Conservation (phyloP, 192 early-diverging fungal species). For the Lobosporangium transversale region DNA sequence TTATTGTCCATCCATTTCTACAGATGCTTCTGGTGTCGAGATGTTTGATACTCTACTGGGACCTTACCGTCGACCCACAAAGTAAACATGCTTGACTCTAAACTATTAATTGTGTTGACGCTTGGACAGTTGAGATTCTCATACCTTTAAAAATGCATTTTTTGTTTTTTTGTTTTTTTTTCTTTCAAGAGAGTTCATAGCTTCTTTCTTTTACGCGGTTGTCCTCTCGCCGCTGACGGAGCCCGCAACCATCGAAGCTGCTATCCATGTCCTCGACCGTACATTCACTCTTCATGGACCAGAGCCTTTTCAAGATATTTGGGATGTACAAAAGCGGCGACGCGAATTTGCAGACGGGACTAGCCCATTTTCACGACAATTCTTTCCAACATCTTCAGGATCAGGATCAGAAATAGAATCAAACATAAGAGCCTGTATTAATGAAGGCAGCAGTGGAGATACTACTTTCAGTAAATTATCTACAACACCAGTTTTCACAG, state of each 20-base stretch:
- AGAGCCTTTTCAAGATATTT: slow-evolving; percentile 26
- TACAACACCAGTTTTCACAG: not conserved
- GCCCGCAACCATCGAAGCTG: slow-evolving; percentile 35
- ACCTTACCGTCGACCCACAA: slow-evolving; percentile 36
- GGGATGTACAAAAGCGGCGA: slow-evolving; percentile 40
- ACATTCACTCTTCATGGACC: slow-evolving; percentile 41
- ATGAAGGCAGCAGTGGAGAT: not conserved
- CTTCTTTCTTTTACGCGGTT: slow-evolving; percentile 38
- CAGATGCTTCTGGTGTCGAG: slow-evolving; percentile 44
- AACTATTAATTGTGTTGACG: not conserved
- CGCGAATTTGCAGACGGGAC: slow-evolving; percentile 39
- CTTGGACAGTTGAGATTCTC: not conserved
- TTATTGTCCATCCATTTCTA: not conserved
- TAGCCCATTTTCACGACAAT: slow-evolving; percentile 20
- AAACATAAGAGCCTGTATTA: slow-evolving; percentile 1
- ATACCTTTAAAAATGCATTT: not conserved
- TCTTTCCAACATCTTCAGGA: not conserved
- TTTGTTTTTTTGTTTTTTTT: no score
- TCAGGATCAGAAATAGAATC: not conserved
- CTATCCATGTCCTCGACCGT: slow-evolving; percentile 37
- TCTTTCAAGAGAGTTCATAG: slow-evolving; percentile 28
- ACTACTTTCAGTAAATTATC: not conserved
- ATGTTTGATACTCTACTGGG: slow-evolving; percentile 40
- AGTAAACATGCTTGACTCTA: slow-evolving; percentile 7
- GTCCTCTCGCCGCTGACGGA: slow-evolving; percentile 42